Conservation (phyloP, 768 basidiomycete species). For the Boletales sp. region DNA sequence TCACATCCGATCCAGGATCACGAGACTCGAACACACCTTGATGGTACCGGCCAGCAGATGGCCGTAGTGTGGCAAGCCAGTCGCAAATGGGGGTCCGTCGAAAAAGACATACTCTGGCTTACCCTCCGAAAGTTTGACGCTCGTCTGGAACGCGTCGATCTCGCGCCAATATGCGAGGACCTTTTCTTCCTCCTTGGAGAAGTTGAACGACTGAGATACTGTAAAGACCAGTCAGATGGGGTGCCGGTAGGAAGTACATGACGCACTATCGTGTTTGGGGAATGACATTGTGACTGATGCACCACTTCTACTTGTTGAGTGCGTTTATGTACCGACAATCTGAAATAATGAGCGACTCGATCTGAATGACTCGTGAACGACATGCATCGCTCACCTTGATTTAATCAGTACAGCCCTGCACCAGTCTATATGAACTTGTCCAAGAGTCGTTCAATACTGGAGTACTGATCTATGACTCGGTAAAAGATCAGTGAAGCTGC, state of each 20-base stretch:
- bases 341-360: constrained; percentile 11
- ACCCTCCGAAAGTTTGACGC: constrained; percentile 87
- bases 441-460: no score
- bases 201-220: constrained; percentile 80
- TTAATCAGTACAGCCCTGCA: not conserved
- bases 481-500: no score
- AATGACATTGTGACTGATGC: constrained; percentile 49
- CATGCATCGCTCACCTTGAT: not conserved
- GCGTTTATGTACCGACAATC: not conserved
- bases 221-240: constrained; percentile 8
- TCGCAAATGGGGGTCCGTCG: constrained; percentile 97
- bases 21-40: constrained; percentile 55
- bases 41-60: constrained; percentile 91
- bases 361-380: constrained; percentile 4
- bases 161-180: constrained; percentile 90
- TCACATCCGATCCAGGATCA: constrained; percentile 1
- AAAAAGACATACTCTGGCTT: constrained; percentile 92
- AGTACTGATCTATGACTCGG: no score
- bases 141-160: constrained; percentile 97
- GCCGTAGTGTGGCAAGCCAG: constrained; percentile 94
- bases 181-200: constrained; percentile 86
- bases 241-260: not conserved
- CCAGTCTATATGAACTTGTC: no score
- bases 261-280: constrained; percentile 68
- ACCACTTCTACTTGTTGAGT: not conserved